phyloP scores from a whole-genome alignment of 2,329 filamentous ascomycete genomes.

The Scleromitrula shiraiana region DNA sequence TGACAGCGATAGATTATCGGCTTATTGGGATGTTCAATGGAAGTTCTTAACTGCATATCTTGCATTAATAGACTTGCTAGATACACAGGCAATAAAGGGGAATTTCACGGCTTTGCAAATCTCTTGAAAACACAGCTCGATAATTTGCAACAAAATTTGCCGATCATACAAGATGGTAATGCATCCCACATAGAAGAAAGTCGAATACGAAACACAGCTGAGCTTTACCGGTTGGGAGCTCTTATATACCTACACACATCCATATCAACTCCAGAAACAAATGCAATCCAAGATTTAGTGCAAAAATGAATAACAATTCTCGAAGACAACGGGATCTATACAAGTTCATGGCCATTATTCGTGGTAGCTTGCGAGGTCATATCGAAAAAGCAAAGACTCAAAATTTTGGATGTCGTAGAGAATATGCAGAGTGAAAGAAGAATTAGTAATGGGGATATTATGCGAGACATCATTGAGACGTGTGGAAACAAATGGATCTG shows the following conservation, averaged over 20 bases:
- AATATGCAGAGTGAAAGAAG: slow-evolving; percentile 35
- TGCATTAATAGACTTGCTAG: slow-evolving; percentile 30
- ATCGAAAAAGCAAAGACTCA: slow-evolving; percentile 35
- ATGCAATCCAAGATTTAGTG: slow-evolving; percentile 16
- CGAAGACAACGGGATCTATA: slow-evolving; percentile 34
- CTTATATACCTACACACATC: slow-evolving; percentile 35
- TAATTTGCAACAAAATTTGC: slow-evolving; percentile 24
- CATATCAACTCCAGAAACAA: slow-evolving; percentile 14
- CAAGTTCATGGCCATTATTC: slow-evolving; percentile 43
- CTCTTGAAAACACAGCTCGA: slow-evolving; percentile 14
- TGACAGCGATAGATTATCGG: slow-evolving; percentile 33
- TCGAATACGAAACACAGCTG: slow-evolving; percentile 34
- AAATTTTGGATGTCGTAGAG: slow-evolving; percentile 35
- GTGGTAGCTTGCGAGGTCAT: slow-evolving; percentile 39
- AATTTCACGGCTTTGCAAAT: slow-evolving; percentile 7
- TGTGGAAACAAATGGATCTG: slow-evolving; percentile 41
- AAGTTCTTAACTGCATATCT: slow-evolving; percentile 38
- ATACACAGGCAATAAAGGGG: background rate
- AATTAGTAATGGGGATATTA: slow-evolving; percentile 39
- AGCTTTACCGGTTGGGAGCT: slow-evolving; percentile 39
- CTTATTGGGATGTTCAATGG: slow-evolving; percentile 39
- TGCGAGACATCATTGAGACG: slow-evolving; percentile 37
- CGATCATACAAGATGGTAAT: slow-evolving; percentile 23
- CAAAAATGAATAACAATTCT: slow-evolving; percentile 33
- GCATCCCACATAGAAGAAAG: slow-evolving; percentile 26